Base-by-base conservation (phyloP, 257 asterid species). In the Linderniella brevidens region DNA sequence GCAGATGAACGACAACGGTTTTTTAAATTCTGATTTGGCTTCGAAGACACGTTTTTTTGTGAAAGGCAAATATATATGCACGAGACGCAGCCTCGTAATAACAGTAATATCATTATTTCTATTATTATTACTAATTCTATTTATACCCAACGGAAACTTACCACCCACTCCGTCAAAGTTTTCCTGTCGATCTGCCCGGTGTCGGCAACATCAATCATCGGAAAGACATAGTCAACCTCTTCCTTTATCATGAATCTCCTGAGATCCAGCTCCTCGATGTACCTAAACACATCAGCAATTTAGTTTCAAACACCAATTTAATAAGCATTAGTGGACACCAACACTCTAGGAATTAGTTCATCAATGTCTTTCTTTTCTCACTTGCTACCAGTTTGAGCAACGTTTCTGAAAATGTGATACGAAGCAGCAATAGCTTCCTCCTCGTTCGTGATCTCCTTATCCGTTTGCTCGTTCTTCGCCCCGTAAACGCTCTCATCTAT, bases 401-500 rank as follows among this genome's bases (percentile, higher is more conserved):
- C 77, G 48, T 81, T 78, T 54, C 65, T 64, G 66, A 76, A 82
- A 50, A 86, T 73, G 66, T 79, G 81, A 69, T 72, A 81, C 0
- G 96, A 88, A 58, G 94, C 92, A 46, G 88, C 92, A 48, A 76
- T 72, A 14, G 96, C 96, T 56, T 74, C 86, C 67, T 86, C 94
- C 62, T 76, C 94, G 18, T 74, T 81, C 4, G 71, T 79, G 17
- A 76, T 86, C 74, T 76, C 82, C 63, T 63, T 76, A 65, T 86
- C 96, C 0, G 63, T 46, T 63, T 74, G 76, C 49, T 70, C 86
- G 17, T 64, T 53, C 15, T 59, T 70, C 19, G 55, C 76, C 0
- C 61, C 64, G 8, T 64, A 74, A 13, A 38, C 49, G 43, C 70
- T 59, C 46, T 75, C 84, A 41, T 66, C 92, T 3, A 86, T 64